Evolutionary conservation across 2,329 filamentous ascomycete genomes (phyloP), one percentile per base, ranked within the genome.

Genomic region (Ophioceras dolichostomum): DNA sequence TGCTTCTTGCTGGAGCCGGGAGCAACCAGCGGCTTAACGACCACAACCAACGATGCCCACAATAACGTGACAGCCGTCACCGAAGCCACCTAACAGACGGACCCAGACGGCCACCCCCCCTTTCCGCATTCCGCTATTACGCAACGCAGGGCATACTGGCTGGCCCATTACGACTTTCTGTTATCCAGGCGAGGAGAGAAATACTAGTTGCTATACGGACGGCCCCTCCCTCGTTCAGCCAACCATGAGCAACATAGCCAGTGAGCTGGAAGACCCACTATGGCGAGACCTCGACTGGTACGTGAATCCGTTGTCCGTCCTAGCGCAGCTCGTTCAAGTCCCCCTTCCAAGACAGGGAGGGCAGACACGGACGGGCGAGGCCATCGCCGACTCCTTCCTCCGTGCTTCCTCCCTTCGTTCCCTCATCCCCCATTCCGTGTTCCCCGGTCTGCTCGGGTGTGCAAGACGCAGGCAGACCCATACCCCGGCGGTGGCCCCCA

Each of bases 231-330:
- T n/a, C 8, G 22, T 26, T 26, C 22, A 26, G 22, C 22, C 22
- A 26, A 26, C 22, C 22, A 26, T 26, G 22, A 7, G 8, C 12
- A 7, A 26, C 7, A 12, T 26, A 48, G 64, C 71, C 55, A 56
- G 56, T 49, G 65, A 67, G 37, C 49, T 65, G n/a, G n/a, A n/a
- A 39, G 75, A 77, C 62, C 69, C 69, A 65, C 64, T 76, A 68
- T 86, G 81, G 81, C 76, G 84, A 53, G 71, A 84, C 57, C 68
- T 83, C 51, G 76, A 85, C 62, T 81, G 79, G 81, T 85, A 71
- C 52, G 76, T 68, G 34, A 37, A 19, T n/a, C n/a, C n/a, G n/a
- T n/a, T n/a, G n/a, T n/a, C n/a, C n/a, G n/a, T n/a, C n/a, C n/a
- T n/a, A n/a, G n/a, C n/a, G n/a, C n/a, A n/a, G n/a, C n/a, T n/a